Conservation (phyloP, 495 filamentous ascomycete species). For the Neurospora sp. region DNA sequence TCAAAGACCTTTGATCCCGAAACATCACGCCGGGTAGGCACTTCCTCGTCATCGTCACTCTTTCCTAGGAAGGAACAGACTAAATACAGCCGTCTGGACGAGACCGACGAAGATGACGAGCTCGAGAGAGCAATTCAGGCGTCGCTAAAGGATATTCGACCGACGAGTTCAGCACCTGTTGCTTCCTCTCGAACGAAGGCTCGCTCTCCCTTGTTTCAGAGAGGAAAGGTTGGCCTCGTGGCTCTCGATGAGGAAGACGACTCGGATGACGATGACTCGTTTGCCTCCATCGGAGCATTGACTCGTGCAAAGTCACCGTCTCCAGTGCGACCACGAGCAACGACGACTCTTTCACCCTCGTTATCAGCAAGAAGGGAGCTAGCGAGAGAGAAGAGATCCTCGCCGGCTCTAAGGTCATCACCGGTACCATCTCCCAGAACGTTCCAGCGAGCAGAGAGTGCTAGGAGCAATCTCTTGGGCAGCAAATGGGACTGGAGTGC, state of each 20-base stretch:
- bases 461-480: neutral
- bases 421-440: neutral
- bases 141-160: neutral
- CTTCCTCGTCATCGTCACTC: no score
- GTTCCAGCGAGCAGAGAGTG: neutral
- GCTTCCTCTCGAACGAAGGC: neutral
- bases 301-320: neutral
- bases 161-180: neutral
- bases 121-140: neutral
- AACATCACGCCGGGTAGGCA: no score
- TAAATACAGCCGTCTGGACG: neutral
- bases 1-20: neutral
- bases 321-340: neutral
- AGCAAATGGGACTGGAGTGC: neutral
- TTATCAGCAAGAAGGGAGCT: neutral
- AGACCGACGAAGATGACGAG: neutral
- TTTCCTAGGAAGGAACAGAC: no score
- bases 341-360: neutral
- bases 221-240: neutral
- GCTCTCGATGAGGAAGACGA: neutral
- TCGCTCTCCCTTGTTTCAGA: neutral
- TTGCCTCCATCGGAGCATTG: neutral
- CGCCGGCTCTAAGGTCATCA: constrained; percentile 5
- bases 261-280: constrained; percentile 9
- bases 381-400: neutral